Evolutionary conservation across 140 eudicot genomes (phyloP).

Genomic region (Artemisia princeps): DNA sequence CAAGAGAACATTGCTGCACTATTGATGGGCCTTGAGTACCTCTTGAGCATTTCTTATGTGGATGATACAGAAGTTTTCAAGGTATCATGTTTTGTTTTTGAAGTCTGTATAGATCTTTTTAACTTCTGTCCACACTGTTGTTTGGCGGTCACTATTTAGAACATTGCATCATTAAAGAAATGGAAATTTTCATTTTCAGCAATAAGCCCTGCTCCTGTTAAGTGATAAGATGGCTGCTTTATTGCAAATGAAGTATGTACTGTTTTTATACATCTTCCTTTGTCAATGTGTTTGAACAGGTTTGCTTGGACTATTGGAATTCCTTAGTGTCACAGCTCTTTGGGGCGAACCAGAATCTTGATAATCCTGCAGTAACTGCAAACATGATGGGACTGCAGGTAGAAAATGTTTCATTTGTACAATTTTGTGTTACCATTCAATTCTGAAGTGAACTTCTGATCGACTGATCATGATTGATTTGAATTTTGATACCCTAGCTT

Average conservation of each 20-base stretch:
- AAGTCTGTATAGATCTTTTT: background rate
- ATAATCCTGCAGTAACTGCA: conserved; percentile 66
- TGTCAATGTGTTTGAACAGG: conserved; percentile 38
- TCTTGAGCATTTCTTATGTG: conserved; percentile 81
- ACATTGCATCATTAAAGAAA: background rate
- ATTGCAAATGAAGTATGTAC: conserved; percentile 13
- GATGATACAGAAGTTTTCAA: conserved; percentile 98
- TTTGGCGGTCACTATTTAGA: background rate
- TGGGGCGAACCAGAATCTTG: conserved; percentile 79
- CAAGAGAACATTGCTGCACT: conserved; percentile 75
- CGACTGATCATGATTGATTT: conserved; percentile 11
- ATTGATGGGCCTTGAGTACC: conserved; percentile 78
- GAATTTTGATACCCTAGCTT: conserved; percentile 32
- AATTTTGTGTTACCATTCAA: too few species aligned
- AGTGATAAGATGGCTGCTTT: conserved; percentile 11
- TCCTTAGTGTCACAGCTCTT: conserved; percentile 76
- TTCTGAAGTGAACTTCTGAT: background rate
- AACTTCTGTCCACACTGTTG: too few species aligned
- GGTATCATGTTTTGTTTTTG: conserved; percentile 37
- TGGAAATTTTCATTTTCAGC: background rate
- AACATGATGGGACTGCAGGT: conserved; percentile 97
- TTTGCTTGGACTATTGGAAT: conserved; percentile 98
- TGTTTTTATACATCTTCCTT: conserved; percentile 11
- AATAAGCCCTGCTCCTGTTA: conserved; percentile 5
- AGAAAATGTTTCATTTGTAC: background rate